phyloP scores from a whole-genome alignment of 257 asterid species.

The Ophiorrhiza pumila region DNA sequence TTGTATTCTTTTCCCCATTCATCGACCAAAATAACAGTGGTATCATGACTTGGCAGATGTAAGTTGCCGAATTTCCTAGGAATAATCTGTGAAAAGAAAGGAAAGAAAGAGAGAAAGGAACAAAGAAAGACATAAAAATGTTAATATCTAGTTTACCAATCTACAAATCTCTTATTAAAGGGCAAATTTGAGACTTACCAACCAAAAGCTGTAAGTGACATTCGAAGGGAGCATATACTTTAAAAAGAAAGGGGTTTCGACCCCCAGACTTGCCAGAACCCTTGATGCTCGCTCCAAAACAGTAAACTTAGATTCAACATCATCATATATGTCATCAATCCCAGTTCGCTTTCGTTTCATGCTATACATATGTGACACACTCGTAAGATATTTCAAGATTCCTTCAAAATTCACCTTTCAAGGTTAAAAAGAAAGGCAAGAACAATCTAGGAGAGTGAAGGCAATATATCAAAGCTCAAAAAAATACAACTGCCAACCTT shows the following conservation, averaged over 20 bases:
- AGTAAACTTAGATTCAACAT: conserved; percentile 48
- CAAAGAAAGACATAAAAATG: conserved; percentile 10
- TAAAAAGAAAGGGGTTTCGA: conserved; percentile 50
- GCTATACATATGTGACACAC: conserved; percentile 25
- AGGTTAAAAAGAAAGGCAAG: conserved; percentile 7
- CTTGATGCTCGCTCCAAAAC: conserved; percentile 68
- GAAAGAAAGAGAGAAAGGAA: conserved; percentile 10
- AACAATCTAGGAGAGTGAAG: not conserved
- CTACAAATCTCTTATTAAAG: conserved; percentile 5
- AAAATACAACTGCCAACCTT: conserved; percentile 29
- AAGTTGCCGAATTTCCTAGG: conserved; percentile 57
- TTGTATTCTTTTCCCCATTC: conserved; percentile 81
- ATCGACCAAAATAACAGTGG: conserved; percentile 61
- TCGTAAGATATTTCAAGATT: conserved; percentile 14
- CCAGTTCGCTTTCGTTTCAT: conserved; percentile 42
- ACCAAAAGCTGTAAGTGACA: conserved; percentile 88
- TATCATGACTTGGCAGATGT: conserved; percentile 58
- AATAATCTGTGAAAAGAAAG: conserved; percentile 51
- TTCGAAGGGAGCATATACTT: conserved; percentile 96
- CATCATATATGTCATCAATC: conserved; percentile 49
- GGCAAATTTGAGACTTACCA: conserved; percentile 47
- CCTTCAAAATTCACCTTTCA: conserved; percentile 2
- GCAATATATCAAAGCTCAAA: not conserved
- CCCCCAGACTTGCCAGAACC: conserved; percentile 37
- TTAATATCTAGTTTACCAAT: conserved; percentile 5